These are phyloP conservation scores for Ganoderma boninense DNA, from an alignment of 1,284 basidiomycete species.

Conservation along the genomic window DNA sequence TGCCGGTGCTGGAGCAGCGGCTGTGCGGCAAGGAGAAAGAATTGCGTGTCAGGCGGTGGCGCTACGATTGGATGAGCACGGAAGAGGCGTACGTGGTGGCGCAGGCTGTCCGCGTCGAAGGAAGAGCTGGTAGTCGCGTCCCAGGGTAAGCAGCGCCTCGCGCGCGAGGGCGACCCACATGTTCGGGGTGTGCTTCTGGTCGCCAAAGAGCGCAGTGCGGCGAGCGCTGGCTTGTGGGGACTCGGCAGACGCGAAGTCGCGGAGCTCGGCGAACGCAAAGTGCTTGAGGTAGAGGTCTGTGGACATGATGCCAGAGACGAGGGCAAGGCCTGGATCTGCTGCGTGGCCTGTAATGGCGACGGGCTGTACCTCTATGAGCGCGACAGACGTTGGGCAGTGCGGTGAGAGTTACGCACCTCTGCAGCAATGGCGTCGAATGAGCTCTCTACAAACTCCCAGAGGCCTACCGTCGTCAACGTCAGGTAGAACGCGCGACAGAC, in stretches of 20 bases:
- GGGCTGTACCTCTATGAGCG: conserved; percentile 44
- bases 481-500: conserved; percentile 58
- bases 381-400: not conserved
- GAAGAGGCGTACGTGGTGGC: conserved; percentile 36
- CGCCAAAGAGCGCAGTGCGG: conserved; percentile 69
- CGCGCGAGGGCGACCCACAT: conserved; percentile 70
- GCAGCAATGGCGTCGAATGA: conserved; percentile 63
- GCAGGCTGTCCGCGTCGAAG: conserved; percentile 57
- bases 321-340: conserved; percentile 57
- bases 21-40: conserved; percentile 21
- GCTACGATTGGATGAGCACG: not conserved
- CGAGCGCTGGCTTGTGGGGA: conserved; percentile 47
- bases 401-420: conserved; percentile 44
- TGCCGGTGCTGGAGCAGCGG: conserved; percentile 35
- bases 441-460: conserved; percentile 69
- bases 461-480: conserved; percentile 55
- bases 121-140: conserved; percentile 69
- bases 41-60: not conserved
- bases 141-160: conserved; percentile 67
- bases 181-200: conserved; percentile 72
- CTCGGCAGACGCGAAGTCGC: conserved; percentile 52
- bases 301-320: conserved; percentile 68
- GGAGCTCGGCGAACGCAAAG: conserved; percentile 66
- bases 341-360: conserved; percentile 50
- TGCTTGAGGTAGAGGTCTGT: conserved; percentile 58